Percentiles rank a stretch among this genome's conserved stretches.
Evolutionary conservation across 1,284 basidiomycete genomes (phyloP).

Genomic region (Singerocomus rubriflavus): DNA sequence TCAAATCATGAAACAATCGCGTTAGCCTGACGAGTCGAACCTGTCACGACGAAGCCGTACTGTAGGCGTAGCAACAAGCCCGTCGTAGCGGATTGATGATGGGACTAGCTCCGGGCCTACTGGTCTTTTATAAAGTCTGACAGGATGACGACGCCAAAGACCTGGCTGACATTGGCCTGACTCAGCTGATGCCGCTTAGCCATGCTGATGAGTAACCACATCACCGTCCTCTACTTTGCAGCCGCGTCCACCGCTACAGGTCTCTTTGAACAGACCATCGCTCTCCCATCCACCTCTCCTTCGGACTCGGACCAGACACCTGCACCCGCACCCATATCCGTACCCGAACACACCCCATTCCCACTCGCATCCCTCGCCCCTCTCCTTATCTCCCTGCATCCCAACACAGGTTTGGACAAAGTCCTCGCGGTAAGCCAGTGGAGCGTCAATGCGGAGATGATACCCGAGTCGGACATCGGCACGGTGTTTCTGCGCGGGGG

Average conservation of each 20-base stretch:
- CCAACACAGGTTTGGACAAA: conserved; percentile 46
- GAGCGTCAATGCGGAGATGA: conserved; percentile 80
- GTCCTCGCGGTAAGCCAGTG: conserved; percentile 62
- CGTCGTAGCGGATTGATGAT: too few relatives aligned
- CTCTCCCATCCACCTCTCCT: conserved; percentile 40
- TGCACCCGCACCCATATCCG: conserved; percentile 18
- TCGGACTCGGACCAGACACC: not conserved
- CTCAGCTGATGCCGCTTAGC: not conserved
- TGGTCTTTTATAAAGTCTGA: too few relatives aligned
- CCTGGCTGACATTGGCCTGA: not conserved
- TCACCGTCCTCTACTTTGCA: conserved; percentile 79
- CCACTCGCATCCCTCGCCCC: conserved; percentile 50
- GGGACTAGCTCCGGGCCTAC: too few relatives aligned
- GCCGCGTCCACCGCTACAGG: conserved; percentile 70
- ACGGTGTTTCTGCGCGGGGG: conserved; percentile 57
- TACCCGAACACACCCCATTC: conserved; percentile 31
- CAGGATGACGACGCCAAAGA: too few relatives aligned
- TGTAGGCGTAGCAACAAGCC: not conserved
- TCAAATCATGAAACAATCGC: not conserved
- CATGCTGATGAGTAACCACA: conserved; percentile 23
- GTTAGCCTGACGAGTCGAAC: not conserved
- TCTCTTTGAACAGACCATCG: conserved; percentile 47
- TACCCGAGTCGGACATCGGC: conserved; percentile 48
- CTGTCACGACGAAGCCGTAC: not conserved
- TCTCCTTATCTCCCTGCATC: conserved; percentile 52